Conservation (phyloP, 2,329 filamentous ascomycete species). For the Canariomyces notabilis region DNA sequence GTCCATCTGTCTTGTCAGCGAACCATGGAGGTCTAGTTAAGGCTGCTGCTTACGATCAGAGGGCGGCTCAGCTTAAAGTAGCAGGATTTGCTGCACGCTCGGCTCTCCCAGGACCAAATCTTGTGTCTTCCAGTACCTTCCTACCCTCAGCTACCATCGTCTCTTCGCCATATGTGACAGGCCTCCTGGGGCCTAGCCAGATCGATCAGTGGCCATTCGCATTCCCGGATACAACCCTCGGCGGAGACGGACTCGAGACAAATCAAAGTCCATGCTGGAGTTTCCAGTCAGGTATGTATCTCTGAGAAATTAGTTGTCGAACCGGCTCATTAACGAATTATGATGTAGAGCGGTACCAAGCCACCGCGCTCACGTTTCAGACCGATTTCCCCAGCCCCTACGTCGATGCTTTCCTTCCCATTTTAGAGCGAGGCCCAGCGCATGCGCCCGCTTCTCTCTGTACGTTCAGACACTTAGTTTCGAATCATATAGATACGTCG, state of each 20-base stretch:
- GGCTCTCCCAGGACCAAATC: neutral
- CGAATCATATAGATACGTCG: neutral
- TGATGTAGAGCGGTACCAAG: neutral
- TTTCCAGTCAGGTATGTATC: neutral
- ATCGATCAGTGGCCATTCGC: neutral
- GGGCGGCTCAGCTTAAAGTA: neutral
- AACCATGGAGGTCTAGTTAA: too few relatives aligned
- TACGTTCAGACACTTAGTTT: neutral
- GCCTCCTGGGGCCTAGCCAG: neutral
- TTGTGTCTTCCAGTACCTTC: neutral
- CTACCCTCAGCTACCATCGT: neutral
- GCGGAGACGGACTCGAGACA: neutral
- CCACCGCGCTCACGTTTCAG: neutral
- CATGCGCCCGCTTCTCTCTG: neutral
- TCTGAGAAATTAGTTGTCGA: neutral
- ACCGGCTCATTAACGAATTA: neutral
- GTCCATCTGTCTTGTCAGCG: constrained; percentile 8
- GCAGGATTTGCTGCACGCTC: neutral
- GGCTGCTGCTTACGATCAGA: neutral
- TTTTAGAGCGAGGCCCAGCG: neutral
- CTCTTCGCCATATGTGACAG: neutral
- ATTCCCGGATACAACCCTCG: neutral
- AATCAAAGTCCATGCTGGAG: neutral
- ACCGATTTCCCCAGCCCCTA: neutral
- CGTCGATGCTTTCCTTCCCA: neutral